These are phyloP conservation scores for Gossypium turneri DNA, from an alignment of 345 rosid genomes.

Conservation along the genomic window DNA sequence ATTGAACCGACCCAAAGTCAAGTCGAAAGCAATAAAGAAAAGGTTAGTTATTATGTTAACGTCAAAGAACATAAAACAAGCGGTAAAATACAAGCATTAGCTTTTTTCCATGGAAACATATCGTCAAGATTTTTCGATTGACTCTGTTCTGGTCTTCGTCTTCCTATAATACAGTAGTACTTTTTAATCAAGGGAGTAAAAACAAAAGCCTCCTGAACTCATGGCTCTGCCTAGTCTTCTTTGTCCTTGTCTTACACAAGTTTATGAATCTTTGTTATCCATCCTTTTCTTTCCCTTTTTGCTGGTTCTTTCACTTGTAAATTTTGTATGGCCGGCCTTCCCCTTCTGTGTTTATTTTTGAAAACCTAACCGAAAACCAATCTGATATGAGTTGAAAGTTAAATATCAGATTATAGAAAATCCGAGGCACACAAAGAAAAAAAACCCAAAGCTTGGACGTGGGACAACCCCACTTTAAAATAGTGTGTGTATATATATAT, in stretches of 20 bases:
- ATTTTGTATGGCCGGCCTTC: conserved; percentile 5
- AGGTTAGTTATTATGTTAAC: conserved; percentile 1
- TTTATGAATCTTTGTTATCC: conserved; percentile 18
- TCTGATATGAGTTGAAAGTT: neutral
- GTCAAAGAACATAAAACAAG: conserved; percentile 4
- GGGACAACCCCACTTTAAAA: too few relatives aligned
- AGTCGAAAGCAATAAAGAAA: neutral
- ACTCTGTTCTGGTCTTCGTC: neutral
- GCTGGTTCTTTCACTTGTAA: neutral
- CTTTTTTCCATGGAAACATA: neutral
- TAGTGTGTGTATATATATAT: neutral
- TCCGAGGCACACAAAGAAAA: neutral
- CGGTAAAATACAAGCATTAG: conserved; percentile 1
- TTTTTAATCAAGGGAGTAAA: neutral
- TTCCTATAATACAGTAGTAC: neutral
- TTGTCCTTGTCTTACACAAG: conserved; percentile 10
- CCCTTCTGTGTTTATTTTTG: neutral
- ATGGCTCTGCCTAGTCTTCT: neutral
- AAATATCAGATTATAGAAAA: neutral
- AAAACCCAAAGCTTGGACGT: too few relatives aligned
- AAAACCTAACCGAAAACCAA: neutral
- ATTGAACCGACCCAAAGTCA: too few relatives aligned
- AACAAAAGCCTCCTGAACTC: neutral
- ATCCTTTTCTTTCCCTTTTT: neutral
- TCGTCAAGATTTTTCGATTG: neutral